Conservation (phyloP, 768 basidiomycete genomes). For the Megacollybia marginata region DNA sequence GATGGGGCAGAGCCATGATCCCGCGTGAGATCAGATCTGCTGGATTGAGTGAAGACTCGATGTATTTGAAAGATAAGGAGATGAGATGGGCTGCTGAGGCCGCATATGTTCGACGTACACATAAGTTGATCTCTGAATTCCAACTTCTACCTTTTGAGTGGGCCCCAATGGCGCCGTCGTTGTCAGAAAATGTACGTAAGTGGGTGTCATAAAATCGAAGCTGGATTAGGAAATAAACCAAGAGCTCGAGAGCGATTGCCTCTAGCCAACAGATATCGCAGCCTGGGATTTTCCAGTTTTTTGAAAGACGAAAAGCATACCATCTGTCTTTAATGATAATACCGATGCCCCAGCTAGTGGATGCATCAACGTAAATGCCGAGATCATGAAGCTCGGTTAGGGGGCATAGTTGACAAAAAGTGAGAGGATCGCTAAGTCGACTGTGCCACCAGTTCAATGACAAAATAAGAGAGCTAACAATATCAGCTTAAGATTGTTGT, state of each 20-base stretch:
- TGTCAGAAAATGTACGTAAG: constrained; percentile 2
- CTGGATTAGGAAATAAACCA: constrained; percentile 7
- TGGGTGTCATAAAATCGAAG: neutral
- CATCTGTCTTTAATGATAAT: neutral
- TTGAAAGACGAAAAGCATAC: neutral
- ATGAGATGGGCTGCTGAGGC: constrained; percentile 2
- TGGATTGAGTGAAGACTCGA: constrained; percentile 8
- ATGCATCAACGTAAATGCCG: constrained; percentile 7
- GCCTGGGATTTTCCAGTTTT: constrained; percentile 9
- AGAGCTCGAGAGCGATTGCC: constrained; percentile 7
- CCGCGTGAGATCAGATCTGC: constrained; percentile 16
- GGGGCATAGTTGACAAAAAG: neutral
- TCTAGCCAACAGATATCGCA: constrained; percentile 6
- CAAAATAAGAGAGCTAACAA: too few species aligned
- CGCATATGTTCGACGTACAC: constrained; percentile 6
- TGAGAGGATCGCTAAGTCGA: neutral
- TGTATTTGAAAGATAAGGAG: constrained; percentile 6
- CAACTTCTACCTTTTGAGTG: constrained; percentile 1
- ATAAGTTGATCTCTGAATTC: constrained; percentile 7
- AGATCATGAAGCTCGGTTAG: neutral
- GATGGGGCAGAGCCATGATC: neutral
- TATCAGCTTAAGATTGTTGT: too few species aligned
- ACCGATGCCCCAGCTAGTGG: constrained; percentile 2
- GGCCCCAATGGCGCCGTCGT: neutral
- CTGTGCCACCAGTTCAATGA: neutral